Base-by-base conservation (phyloP, 352 stramenopile species). In the Pseudoperonospora humuli region DNA sequence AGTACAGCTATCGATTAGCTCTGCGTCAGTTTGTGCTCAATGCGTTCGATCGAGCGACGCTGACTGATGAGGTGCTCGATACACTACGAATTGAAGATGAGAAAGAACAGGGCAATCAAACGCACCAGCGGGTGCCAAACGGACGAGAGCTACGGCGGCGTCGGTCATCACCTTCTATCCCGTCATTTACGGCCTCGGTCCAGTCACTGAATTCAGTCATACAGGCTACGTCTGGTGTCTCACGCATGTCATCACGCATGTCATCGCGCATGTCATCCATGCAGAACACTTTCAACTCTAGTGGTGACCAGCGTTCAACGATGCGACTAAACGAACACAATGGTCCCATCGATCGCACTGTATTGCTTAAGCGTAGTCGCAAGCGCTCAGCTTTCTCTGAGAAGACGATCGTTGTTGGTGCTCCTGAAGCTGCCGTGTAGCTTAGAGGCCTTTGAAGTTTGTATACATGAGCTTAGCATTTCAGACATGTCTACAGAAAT, bases 361-460 rank as follows among this genome's bases (percentile, higher is more conserved):
- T 87, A 24, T 43, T 88, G 52, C 70, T 92, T 20, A 89, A 89
- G 61, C 76, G 79, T 17, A 89, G 67, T 45, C 70, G 70, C 24
- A 88, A 88, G 50, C 75, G 75, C 36, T 67, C 61, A 8, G 61
- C 72, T 38, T 77, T 79, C 47, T 87, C 73, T 0, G 75, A 89
- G 56, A 86, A 85, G 54, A 92, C 74, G n/a, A 94, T 94, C 46
- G 81, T 91, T 34, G 78, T 94, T 1, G 82, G 82, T 25, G 82
- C 79, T 1, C 76, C 75, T 2, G 79, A 94, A 65, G 82, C 82
- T 40, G 71, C 73, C 27, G 81, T 94, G 26, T 94, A 83, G 15
- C n/a, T n/a, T n/a, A n/a, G n/a, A n/a, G n/a, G 6, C 21, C 23
- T 17, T 31, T 41, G 7, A 19, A n/a, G 11, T 4, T 31, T 11